Evolutionary conservation across 2,329 filamentous ascomycete genomes (phyloP), one percentile per base, ranked within the genome.

Genomic region (Colletotrichum coccodes): DNA sequence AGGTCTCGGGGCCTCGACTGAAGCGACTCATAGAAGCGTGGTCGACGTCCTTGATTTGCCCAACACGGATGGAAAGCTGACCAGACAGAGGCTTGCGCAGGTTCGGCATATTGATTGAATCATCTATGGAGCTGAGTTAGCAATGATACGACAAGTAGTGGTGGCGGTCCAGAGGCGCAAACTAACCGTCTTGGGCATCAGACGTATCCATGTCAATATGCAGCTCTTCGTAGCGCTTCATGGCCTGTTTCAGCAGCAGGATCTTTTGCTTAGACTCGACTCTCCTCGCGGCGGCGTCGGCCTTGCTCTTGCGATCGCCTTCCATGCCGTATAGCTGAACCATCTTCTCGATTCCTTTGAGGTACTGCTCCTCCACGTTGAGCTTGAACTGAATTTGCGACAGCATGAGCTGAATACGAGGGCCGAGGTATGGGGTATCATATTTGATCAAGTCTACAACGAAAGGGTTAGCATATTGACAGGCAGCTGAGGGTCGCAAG

Each of bases 331-430:
- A 99, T 40, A 99, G 86, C 79, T 96, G 94, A 53, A 98, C 94
- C 96, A 99, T 98, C 85, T 99, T 99, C 82, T 99, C 96, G 74
- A 99, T 96, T 71, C 96, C 96, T 77, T 97, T 97, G 73, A 98
- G 94, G 82, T 99, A 99, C 82, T 99, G 96, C 79, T 98, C 97
- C 80, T 99, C 96, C 32, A 99, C 96, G 73, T 96, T 97, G 70
- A 99, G 88, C 84, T 99, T 99, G 85, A 99, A 99, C 81, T 98
- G 94, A 72, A 99, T 91, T 81, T 99, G 96, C 54, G 96, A 97
- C 77, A 99, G 86, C 96, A 99, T 99, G 76, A 98, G 92, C 84
- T 99, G 96, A 76, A 99, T 99, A 74, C 97, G 94, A 70, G 96
- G 95, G 38, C 96, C 96, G 71, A 99, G 91, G 79, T 98, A 94